phyloP scores from a whole-genome alignment of 495 filamentous ascomycete species.

The Tetracladium marchalianum region DNA sequence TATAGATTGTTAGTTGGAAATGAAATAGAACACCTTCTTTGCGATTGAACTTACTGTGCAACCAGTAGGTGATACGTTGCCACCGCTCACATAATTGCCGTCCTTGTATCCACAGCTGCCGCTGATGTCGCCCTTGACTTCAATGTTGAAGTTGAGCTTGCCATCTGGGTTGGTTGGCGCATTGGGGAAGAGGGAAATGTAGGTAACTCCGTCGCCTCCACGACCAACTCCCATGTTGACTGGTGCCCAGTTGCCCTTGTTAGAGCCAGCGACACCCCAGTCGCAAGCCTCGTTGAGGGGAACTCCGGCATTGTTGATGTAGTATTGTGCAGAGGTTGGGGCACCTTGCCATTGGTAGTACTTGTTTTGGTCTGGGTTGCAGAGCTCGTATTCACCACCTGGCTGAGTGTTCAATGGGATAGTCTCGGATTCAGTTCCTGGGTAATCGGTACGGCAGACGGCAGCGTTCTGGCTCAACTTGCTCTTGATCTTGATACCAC shows the following conservation, averaged over 20 bases:
- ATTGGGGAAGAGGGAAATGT: slow-evolving; percentile 71
- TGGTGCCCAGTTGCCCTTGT: slow-evolving; percentile 83
- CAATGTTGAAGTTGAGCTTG: slow-evolving; percentile 62
- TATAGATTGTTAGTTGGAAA: slow-evolving; percentile 8
- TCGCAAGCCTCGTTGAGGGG: slow-evolving; percentile 59
- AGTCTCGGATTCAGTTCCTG: slow-evolving; percentile 77
- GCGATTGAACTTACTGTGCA: slow-evolving; percentile 54
- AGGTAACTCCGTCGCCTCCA: slow-evolving; percentile 52
- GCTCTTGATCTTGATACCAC: slow-evolving; percentile 65
- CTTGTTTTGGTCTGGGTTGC: slow-evolving; percentile 55
- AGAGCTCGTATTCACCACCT: slow-evolving; percentile 49
- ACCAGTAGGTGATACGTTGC: slow-evolving; percentile 37
- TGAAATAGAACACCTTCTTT: neutral
- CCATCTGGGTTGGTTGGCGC: slow-evolving; percentile 46
- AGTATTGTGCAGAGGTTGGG: slow-evolving; percentile 87
- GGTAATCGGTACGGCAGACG: slow-evolving; percentile 94
- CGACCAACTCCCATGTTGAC: slow-evolving; percentile 78
- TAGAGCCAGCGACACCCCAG: slow-evolving; percentile 47
- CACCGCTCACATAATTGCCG: slow-evolving; percentile 49
- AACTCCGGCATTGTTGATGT: slow-evolving; percentile 76
- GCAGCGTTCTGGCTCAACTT: slow-evolving; percentile 51
- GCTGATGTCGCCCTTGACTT: slow-evolving; percentile 53
- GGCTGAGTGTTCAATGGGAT: slow-evolving; percentile 56
- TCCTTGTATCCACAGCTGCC: slow-evolving; percentile 62
- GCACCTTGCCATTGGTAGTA: slow-evolving; percentile 73